A percentile compares a stretch with the other conserved stretches of the same genome.
These are phyloP conservation scores for Cadophora sp. DNA, from an alignment of 2,329 filamentous ascomycete genomes.

Conservation along the genomic window DNA sequence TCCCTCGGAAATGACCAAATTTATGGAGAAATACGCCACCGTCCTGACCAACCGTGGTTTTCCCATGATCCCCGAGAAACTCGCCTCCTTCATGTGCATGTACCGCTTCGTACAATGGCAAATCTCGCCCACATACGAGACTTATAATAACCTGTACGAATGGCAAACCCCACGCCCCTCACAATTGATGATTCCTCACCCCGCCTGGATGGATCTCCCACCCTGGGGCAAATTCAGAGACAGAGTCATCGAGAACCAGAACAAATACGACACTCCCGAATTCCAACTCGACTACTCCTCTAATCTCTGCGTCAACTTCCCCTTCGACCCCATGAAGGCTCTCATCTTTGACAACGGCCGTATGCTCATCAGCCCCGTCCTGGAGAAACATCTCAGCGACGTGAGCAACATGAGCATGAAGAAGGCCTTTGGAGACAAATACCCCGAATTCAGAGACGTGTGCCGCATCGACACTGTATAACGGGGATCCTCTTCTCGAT, in stretches of 20 bases:
- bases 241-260: constrained; percentile 41
- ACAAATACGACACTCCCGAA: constrained; percentile 39
- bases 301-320: constrained; percentile 42
- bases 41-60: constrained; percentile 41
- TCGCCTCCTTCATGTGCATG: constrained; percentile 45
- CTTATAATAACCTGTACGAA: constrained; percentile 38
- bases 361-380: constrained; percentile 36
- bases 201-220: constrained; percentile 44
- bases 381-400: constrained; percentile 41
- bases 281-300: constrained; percentile 41
- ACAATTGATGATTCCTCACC: constrained; percentile 40
- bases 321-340: constrained; percentile 38
- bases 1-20: constrained; percentile 36
- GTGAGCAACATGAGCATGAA: constrained; percentile 42
- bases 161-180: constrained; percentile 40
- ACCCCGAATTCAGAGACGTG: constrained; percentile 43
- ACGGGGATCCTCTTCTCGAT: neutral
- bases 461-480: constrained; percentile 42
- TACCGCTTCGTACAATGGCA: constrained; percentile 44
- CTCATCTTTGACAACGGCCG: constrained; percentile 39
- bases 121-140: constrained; percentile 39
- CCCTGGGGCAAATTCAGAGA: constrained; percentile 43
- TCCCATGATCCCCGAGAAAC: constrained; percentile 40
- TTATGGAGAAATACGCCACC: constrained; percentile 41
- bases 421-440: constrained; percentile 42